Percentiles rank a stretch among this genome's conserved stretches.
Evolutionary conservation across 179 eudicot species (phyloP).

Genomic region (Actinidia arguta): DNA sequence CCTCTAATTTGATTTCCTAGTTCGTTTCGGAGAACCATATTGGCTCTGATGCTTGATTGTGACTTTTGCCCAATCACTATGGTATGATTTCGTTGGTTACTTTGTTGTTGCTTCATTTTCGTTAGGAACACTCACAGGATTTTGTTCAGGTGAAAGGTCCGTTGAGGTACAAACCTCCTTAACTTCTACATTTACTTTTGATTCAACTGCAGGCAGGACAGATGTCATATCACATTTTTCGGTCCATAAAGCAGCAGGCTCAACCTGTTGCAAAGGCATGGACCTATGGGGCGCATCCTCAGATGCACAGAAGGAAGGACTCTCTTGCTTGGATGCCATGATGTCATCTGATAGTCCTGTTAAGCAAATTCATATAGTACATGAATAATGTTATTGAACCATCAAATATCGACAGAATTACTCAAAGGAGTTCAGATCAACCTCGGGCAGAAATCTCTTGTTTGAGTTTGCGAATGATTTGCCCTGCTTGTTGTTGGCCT

Average conservation of each 20-base stretch:
- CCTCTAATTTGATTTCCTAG: too few species aligned
- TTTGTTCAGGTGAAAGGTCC: constrained; percentile 33
- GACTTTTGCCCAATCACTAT: too few species aligned
- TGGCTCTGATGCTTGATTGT: too few species aligned
- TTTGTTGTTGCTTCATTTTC: too few species aligned
- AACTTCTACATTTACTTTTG: constrained; percentile 31
- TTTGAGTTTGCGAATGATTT: constrained; percentile 75
- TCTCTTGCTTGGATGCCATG: constrained; percentile 49
- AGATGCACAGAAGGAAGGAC: constrained; percentile 32
- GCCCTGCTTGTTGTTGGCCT: constrained; percentile 80
- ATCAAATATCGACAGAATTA: constrained; percentile 18
- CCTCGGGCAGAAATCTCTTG: constrained; percentile 87
- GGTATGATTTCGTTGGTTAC: too few species aligned
- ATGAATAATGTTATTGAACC: constrained; percentile 17
- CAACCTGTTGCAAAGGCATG: constrained; percentile 30
- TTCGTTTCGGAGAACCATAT: too few species aligned
- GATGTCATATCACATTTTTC: constrained; percentile 29
- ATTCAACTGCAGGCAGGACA: constrained; percentile 24
- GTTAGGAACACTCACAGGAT: constrained; percentile 33
- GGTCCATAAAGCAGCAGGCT: constrained; percentile 14
- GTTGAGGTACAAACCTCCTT: constrained; percentile 30
- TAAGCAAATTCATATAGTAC: constrained; percentile 28
- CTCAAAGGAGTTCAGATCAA: constrained; percentile 30
- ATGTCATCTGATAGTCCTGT: constrained; percentile 76
- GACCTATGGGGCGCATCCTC: constrained; percentile 32